Conservation (phyloP, 2,329 filamentous ascomycete species). For the Fusarium oxysporum region DNA sequence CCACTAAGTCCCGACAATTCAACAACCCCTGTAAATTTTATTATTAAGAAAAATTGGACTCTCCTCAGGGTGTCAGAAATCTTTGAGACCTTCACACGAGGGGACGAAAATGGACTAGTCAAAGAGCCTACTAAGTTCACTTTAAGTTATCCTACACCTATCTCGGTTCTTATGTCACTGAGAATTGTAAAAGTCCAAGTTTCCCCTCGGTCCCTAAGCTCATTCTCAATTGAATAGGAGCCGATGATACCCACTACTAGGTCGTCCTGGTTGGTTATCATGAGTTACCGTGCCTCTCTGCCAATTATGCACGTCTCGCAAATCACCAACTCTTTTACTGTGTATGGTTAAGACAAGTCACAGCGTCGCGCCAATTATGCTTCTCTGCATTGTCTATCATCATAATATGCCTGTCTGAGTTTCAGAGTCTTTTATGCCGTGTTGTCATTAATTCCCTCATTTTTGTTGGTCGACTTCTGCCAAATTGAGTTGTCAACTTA, state of each 20-base stretch:
- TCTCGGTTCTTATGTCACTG: not conserved
- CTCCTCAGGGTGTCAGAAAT: not conserved
- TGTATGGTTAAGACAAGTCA: conserved; percentile 20
- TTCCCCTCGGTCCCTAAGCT: not conserved
- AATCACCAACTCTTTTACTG: conserved; percentile 8
- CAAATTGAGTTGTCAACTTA: not conserved
- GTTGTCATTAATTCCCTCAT: conserved; percentile 17
- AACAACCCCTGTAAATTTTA: conserved; percentile 20
- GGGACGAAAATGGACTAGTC: not conserved
- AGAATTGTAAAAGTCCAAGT: not conserved
- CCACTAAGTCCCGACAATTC: conserved; percentile 17
- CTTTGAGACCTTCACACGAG: not conserved
- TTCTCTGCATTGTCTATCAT: conserved; percentile 3
- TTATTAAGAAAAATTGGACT: conserved; percentile 11
- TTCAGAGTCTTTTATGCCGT: not conserved
- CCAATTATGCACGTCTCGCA: conserved; percentile 8
- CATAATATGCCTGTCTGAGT: not conserved
- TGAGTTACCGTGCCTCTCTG: conserved; percentile 9
- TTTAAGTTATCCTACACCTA: not conserved
- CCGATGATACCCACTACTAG: not conserved
- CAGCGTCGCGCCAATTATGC: conserved; percentile 7
- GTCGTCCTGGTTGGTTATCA: not conserved
- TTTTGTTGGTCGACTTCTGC: not conserved
- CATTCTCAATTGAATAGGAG: not conserved
- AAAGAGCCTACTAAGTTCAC: not conserved